Evolutionary conservation across 768 basidiomycete genomes (phyloP), one percentile per base, ranked within the genome.

Genomic region (Pisolithus albus): DNA sequence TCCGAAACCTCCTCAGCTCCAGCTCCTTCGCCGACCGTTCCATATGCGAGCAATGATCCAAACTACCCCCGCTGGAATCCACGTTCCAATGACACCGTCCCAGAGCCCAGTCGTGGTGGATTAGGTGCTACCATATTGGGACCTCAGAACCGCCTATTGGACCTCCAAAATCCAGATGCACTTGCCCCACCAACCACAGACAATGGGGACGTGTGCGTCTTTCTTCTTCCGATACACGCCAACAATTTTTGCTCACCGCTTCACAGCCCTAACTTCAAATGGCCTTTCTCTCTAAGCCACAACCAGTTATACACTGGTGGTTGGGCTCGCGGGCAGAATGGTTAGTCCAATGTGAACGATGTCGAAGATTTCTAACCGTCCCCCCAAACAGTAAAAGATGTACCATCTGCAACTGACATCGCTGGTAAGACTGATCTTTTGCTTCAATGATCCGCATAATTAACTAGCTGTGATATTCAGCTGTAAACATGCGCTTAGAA

Each of bases 151-250:
- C 52, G 75, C 4, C 74, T 75, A 3, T 34, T 84, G n/a, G 74
- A 81, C 47, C 47, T 74, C 24, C 70, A 86, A 62, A 82, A 84
- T 47, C 70, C 81, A 8, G 79, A 86, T 47, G 49, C 71, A 4
- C 56, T 86, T 0, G 79, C 80, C 10, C 81, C 82, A 42, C 85
- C 85, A 4, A 75, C 73, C 6, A 84, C 86, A 0, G 84, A 87
- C 58, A 59, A 69, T 23, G 84, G 84, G 10, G 53, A 53, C 21
- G 68, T 86, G 74, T 71, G 51, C 46, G 73, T 58, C 11, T 6
- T 11, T 26, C 13, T 39, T 37, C 21, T 19, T 24, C 11, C 34
- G 34, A 34, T 34, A 34, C 34, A 34, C 11, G 34, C 26, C 26
- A 26, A 24, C 16, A 5, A 43, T 40, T 15, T 47, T 32, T 47